These are phyloP conservation scores for Diaporthe sp. DNA, from an alignment of 2,329 filamentous ascomycete species.

Conservation along the genomic window DNA sequence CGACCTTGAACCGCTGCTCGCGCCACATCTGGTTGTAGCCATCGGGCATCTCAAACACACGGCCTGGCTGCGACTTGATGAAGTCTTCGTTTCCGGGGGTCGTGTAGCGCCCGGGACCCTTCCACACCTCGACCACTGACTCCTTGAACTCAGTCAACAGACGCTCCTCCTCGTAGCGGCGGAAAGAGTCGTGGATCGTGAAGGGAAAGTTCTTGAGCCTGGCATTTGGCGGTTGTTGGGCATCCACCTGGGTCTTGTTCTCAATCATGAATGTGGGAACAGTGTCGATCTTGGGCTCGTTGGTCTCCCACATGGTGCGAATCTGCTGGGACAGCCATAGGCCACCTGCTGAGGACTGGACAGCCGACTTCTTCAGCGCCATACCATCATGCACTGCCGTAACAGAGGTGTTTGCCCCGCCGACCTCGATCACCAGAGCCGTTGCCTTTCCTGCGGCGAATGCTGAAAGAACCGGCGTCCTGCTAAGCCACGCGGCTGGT, in stretches of 20 bases:
- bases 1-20: constrained; percentile 85
- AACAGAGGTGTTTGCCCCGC: constrained; percentile 88
- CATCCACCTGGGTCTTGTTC: constrained; percentile 90
- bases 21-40: constrained; percentile 97
- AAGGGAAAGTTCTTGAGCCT: constrained; percentile 78
- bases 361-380: constrained; percentile 90
- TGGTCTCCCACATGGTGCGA: constrained; percentile 80
- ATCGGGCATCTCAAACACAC: constrained; percentile 97
- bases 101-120: constrained; percentile 77
- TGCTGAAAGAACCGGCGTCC: constrained; percentile 88
- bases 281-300: constrained; percentile 78
- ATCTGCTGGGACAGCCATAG: constrained; percentile 93
- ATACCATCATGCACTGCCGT: constrained; percentile 95
- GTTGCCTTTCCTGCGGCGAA: constrained; percentile 95
- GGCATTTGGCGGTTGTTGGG: constrained; percentile 82
- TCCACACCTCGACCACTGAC: constrained; percentile 94
- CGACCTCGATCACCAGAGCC: constrained; percentile 91
- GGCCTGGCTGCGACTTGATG: constrained; percentile 78
- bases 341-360: constrained; percentile 87
- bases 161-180: constrained; percentile 88
- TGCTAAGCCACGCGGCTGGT: constrained; percentile 93
- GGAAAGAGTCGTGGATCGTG: constrained; percentile 77
- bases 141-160: constrained; percentile 98
- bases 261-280: constrained; percentile 90
- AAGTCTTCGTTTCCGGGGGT: constrained; percentile 80